A percentile compares a stretch with the other conserved stretches of the same genome.
phyloP scores from a whole-genome alignment of 345 rosid genomes.

The Linum tenue region DNA sequence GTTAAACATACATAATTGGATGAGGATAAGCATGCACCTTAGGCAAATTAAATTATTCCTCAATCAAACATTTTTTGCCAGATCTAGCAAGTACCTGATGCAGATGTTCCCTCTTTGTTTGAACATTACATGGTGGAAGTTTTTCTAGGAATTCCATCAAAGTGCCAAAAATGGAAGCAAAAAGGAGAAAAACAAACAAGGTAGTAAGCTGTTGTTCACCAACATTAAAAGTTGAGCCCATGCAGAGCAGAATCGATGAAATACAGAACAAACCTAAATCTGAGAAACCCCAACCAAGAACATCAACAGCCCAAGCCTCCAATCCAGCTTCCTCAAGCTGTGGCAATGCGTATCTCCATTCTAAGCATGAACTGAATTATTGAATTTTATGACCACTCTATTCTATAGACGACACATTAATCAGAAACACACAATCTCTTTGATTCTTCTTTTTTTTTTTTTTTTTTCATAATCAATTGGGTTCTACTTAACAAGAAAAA shows the following conservation, averaged over 20 bases:
- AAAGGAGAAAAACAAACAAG: background rate
- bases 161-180: background rate
- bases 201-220: background rate
- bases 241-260: background rate
- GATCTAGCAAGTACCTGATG: constrained; percentile 43
- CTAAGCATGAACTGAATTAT: constrained; percentile 78
- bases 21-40: no score
- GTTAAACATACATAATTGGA: no score
- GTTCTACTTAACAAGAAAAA: background rate
- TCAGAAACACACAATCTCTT: no score
- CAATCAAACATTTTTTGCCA: no score
- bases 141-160: constrained; percentile 28
- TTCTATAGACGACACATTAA: background rate
- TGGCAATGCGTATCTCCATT: constrained; percentile 82
- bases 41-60: no score
- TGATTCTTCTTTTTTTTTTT: background rate
- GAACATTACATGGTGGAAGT: constrained; percentile 55
- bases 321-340: constrained; percentile 85
- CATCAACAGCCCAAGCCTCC: constrained; percentile 85
- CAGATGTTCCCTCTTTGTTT: constrained; percentile 65
- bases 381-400: no score
- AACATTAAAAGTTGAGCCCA: background rate
- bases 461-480: background rate
- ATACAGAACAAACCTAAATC: constrained; percentile 49
- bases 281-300: constrained; percentile 97